Conservation (phyloP, 2,329 filamentous ascomycete species). For the Aureobasidium subglaciale region DNA sequence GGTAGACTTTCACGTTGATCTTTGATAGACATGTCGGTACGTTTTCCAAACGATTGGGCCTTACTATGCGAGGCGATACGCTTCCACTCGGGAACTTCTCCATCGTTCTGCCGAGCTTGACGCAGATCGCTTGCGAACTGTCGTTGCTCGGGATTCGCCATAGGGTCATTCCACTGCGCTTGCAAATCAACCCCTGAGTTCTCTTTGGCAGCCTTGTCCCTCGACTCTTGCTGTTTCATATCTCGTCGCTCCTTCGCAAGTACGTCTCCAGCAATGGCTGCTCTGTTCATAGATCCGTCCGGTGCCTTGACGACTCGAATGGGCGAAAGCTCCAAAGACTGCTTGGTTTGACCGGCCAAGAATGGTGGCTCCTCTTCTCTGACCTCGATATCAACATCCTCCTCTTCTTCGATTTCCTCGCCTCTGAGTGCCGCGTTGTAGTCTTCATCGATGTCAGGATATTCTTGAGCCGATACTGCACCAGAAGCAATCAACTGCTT, state of each 20-base stretch:
- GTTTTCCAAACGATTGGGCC: slow-evolving; percentile 73
- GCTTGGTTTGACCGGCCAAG: slow-evolving; percentile 90
- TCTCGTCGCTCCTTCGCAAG: slow-evolving; percentile 88
- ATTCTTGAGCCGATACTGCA: slow-evolving; percentile 84
- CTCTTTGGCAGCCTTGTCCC: slow-evolving; percentile 68
- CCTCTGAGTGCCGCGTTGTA: slow-evolving; percentile 82
- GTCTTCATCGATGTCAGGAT: slow-evolving; percentile 89
- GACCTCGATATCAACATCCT: slow-evolving; percentile 96
- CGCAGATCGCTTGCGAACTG: slow-evolving; percentile 86
- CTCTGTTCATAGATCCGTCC: slow-evolving; percentile 94
- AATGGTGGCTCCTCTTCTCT: slow-evolving; percentile 95
- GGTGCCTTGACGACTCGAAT: slow-evolving; percentile 96
- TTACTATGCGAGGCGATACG: slow-evolving; percentile 65
- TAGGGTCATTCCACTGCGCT: slow-evolving; percentile 93
- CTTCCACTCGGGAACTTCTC: slow-evolving; percentile 85
- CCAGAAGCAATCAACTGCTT: slow-evolving; percentile 93
- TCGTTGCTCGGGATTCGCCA: slow-evolving; percentile 76
- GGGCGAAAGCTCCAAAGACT: slow-evolving; percentile 87
- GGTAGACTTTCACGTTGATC: slow-evolving; percentile 86
- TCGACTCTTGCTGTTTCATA: slow-evolving; percentile 76
- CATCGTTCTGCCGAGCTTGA: slow-evolving; percentile 54
- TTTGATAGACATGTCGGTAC: slow-evolving; percentile 87
- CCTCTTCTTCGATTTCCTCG: slow-evolving; percentile 85
- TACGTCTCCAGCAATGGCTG: slow-evolving; percentile 86
- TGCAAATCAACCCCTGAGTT: slow-evolving; percentile 72